Conservation (phyloP, 2,329 filamentous ascomycete species). For the Microsporum ferrugineum region DNA sequence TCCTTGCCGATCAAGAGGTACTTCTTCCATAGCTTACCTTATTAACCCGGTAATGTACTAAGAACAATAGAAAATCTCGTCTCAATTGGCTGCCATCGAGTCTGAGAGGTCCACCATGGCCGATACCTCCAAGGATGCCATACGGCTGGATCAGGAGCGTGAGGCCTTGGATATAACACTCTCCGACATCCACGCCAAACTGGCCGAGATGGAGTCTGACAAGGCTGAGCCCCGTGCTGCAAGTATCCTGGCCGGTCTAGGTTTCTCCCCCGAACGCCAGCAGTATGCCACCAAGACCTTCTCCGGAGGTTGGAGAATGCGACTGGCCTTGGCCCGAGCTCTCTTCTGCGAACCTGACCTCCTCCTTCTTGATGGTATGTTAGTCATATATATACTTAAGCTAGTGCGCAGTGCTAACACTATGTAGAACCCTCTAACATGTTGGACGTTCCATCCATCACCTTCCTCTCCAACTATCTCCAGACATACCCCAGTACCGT, state of each 20-base stretch:
- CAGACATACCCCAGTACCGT: constrained; percentile 90
- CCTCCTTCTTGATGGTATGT: constrained; percentile 65
- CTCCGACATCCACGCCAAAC: constrained; percentile 79
- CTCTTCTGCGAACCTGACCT: constrained; percentile 97
- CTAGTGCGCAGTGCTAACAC: constrained; percentile 14
- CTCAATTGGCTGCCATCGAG: constrained; percentile 66
- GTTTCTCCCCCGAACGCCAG: constrained; percentile 88
- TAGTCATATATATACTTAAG: not conserved
- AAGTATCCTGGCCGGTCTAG: constrained; percentile 90
- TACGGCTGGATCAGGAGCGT: constrained; percentile 70
- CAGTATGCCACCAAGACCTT: constrained; percentile 93
- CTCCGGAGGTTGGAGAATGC: constrained; percentile 99
- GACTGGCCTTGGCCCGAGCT: constrained; percentile 82
- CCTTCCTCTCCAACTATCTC: constrained; percentile 92
- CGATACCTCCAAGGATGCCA: constrained; percentile 83
- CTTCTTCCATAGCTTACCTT: constrained; percentile 22
- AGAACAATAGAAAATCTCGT: constrained; percentile 54
- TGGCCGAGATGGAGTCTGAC: constrained; percentile 97
- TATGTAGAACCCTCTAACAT: constrained; percentile 86
- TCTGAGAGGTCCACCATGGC: constrained; percentile 65
- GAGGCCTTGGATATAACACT: constrained; percentile 85
- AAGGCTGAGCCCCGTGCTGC: constrained; percentile 93
- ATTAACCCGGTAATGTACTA: constrained; percentile 3
- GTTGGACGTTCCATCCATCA: constrained; percentile 99
- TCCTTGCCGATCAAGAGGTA: constrained; percentile 77